These are phyloP conservation scores for Neonectria hederae DNA, from an alignment of 2,329 filamentous ascomycete species.

Conservation along the genomic window DNA sequence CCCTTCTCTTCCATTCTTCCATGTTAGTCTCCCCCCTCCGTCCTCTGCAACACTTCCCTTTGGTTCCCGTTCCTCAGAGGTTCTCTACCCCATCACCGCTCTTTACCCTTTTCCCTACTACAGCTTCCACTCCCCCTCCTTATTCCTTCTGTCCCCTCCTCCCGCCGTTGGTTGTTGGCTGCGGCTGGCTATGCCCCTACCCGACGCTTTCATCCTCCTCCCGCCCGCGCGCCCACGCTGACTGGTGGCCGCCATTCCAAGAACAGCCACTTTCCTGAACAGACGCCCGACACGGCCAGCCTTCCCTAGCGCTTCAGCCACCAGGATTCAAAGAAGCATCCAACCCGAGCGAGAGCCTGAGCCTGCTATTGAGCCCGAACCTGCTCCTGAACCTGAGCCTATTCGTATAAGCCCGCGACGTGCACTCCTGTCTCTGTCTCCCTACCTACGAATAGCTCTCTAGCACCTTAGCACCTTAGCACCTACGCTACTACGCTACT, in stretches of 20 bases:
- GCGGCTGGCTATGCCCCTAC: constrained; percentile 32
- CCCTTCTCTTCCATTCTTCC: neutral
- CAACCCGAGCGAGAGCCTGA: constrained; percentile 9
- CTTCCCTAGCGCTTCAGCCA: constrained; percentile 23
- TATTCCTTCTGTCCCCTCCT: constrained; percentile 2
- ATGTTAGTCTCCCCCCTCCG: neutral
- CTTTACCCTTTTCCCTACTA: constrained; percentile 1
- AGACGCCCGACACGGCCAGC: constrained; percentile 37
- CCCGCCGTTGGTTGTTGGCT: constrained; percentile 18
- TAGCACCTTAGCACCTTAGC: neutral
- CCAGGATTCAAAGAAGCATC: constrained; percentile 5
- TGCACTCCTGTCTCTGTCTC: constrained; percentile 4
- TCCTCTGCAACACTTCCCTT: neutral
- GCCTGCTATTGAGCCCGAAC: constrained; percentile 4
- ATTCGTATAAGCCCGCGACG: neutral
- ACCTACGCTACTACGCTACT: neutral
- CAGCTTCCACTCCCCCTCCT: constrained; percentile 10
- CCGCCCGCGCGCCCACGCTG: constrained; percentile 34
- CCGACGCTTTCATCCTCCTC: constrained; percentile 33
- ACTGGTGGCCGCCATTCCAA: constrained; percentile 43
- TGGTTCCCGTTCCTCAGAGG: constrained; percentile 4
- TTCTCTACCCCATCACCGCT: constrained; percentile 9
- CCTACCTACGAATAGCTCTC: neutral
- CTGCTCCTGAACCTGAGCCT: constrained; percentile 7
- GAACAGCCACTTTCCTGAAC: constrained; percentile 40